Base-by-base conservation (phyloP, 192 early-diverging fungal genomes). In the Coemansia sp. region DNA sequence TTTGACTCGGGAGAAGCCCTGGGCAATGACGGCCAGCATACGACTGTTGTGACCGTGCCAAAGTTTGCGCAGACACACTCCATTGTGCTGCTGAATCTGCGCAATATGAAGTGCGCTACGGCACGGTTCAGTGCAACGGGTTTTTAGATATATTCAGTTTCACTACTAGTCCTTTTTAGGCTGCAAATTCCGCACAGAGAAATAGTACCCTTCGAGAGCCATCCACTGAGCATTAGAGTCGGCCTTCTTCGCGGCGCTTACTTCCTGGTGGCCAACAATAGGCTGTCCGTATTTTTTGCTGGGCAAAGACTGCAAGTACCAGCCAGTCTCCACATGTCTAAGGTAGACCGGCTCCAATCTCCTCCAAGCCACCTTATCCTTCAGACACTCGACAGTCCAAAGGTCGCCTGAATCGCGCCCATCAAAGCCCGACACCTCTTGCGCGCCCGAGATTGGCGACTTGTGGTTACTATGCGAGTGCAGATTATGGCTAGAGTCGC, bases 51-150 rank as follows among this genome's bases (percentile, higher is more conserved):
- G 1, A 77, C 90, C 33, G 79, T 98, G 0, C 96, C 96, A 7
- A 79, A 82, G 0, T 98, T 98, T 74, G 53, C 83, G 2, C 60
- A 85, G 11, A 86, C 90, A 20, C 79, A 83, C 13, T 78, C 78
- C 4, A 83, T 95, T 24, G 93, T 90, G 1, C 81, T 98, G 36
- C 84, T 98, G 40, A 93, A 98, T 63, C 57, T 93, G 61, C 76
- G 84, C 14, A 92, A 87, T 10, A 62, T 95, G 56, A 88, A 70
- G 31, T 77, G 71, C 62, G 81, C 65, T 3, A 38, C 38, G 0
- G 65, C 71, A 26, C 45, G 24, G 1, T 58, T 77, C 39, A 50
- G 36, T 3, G 69, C 45, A 1, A 9, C 39, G 34, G 6, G 31
- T 31, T 31, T 31, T 31, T 31, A 50, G 5, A 10, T 23, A 40